Evolutionary conservation across 2,329 filamentous ascomycete species (phyloP), one percentile per base, ranked within the genome.

Genomic region (Penicillium aurantiogriseum): DNA sequence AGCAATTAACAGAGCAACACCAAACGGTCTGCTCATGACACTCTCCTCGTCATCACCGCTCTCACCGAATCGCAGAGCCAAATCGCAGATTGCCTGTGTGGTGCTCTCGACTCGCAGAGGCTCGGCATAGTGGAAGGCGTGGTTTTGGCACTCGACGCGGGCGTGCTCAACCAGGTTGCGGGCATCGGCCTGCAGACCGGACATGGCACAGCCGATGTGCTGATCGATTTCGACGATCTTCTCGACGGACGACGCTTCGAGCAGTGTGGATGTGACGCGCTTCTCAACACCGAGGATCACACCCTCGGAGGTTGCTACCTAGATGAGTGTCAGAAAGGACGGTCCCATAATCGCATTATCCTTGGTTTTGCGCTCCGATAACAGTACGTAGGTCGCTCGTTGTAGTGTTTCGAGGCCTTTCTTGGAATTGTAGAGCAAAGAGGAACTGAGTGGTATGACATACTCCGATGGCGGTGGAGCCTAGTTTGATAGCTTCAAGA

Each of bases 191-290:
- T 99, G 94, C 64, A 99, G 85, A 46, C 94, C 94, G 38, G 90
- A 94, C 92, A 99, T 99, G 80, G 94, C 94, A 80, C 94, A 97
- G 71, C 94, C 94, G 70, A 99, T 97, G 82, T 99, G 94, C 74
- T 90, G 87, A 81, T 99, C 94, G 76, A 99, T 97, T 78, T 99
- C 94, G 77, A 99, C 93, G 71, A 99, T 97, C 86, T 99, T 99
- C 80, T 99, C 94, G 71, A 99, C 94, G 40, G 92, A 97, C 46
- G 91, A 96, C 33, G 94, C 96, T 80, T 97, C 94, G 71, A 99
- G 91, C 62, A 99, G 89, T 61, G 93, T 95, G 57, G 91, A 96
- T 60, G 94, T 99, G 70, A 99, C 94, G 72, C 94, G 92, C 86
- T 99, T 99, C 82, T 99, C 94, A 64, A 99, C 94, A 68, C 94